phyloP scores from a whole-genome alignment of 768 basidiomycete genomes.

The Termitomyces sp. region DNA sequence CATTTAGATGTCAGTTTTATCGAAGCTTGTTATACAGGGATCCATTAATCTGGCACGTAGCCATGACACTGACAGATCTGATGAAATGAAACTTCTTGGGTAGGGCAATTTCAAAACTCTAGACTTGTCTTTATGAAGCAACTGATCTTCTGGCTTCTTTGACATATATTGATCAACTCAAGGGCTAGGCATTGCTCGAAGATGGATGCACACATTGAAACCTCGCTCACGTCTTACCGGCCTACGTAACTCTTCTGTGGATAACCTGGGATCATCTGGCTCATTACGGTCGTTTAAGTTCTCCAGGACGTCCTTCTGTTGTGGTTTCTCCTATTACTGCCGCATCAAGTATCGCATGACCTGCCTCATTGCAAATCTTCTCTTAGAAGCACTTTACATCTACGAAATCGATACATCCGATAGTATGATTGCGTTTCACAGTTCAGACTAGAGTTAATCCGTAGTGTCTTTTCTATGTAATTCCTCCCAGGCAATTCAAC shows the following conservation, averaged over 20 bases:
- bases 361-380: neutral
- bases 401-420: neutral
- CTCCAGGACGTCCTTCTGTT: neutral
- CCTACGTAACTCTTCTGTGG: neutral
- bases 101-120: too few relatives aligned
- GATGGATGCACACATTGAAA: neutral
- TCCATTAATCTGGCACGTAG: too few relatives aligned
- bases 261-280: neutral
- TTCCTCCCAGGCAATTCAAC: neutral
- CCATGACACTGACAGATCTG: too few relatives aligned
- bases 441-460: neutral
- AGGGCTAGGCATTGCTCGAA: neutral
- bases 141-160: neutral
- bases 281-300: neutral
- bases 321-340: neutral
- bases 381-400: neutral
- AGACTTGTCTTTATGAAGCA: neutral
- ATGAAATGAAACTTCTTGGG: too few relatives aligned
- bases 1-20: too few relatives aligned
- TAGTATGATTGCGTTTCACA: too few relatives aligned
- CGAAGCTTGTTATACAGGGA: too few relatives aligned
- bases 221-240: too few relatives aligned
- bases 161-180: neutral
- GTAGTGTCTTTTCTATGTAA: neutral
- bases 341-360: neutral